Conservation (phyloP, 768 basidiomycete genomes). For the Mycena olivaceomarginata region DNA sequence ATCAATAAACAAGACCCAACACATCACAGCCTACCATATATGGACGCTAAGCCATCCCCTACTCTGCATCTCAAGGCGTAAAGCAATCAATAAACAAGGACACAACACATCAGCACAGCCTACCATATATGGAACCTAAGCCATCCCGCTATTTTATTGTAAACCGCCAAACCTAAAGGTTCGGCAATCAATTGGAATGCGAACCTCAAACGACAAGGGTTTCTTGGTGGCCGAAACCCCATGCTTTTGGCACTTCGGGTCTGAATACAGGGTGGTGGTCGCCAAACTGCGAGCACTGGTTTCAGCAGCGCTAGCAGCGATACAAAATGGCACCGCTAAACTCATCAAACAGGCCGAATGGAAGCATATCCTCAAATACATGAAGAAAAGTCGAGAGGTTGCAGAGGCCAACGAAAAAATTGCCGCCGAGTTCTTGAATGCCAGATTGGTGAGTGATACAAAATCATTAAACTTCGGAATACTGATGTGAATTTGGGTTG, state of each 20-base stretch:
- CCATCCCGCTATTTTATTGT: too few species aligned
- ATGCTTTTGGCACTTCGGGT: slow-evolving; percentile 1
- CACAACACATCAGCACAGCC: too few species aligned
- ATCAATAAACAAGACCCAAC: too few species aligned
- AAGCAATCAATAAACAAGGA: too few species aligned
- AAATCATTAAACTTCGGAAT: too few species aligned
- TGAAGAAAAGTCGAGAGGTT: not conserved
- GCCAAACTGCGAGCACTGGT: slow-evolving; percentile 32
- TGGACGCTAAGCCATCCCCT: too few species aligned
- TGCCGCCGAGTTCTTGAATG: slow-evolving; percentile 10
- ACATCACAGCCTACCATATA: too few species aligned
- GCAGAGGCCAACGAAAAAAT: not conserved
- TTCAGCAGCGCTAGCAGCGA: not conserved
- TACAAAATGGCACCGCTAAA: not conserved
- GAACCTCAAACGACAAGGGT: not conserved
- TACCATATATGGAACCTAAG: too few species aligned
- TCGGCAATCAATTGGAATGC: not conserved
- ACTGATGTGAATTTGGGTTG: too few species aligned
- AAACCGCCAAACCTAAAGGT: too few species aligned
- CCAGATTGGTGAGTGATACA: not conserved
- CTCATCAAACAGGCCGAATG: slow-evolving; percentile 11
- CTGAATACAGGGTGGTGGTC: slow-evolving; percentile 33
- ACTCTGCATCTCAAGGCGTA: too few species aligned
- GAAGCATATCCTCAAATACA: not conserved
- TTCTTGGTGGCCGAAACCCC: slow-evolving; percentile 33